phyloP scores from a whole-genome alignment of 441 rosid genomes.

The Populus hybrid region DNA sequence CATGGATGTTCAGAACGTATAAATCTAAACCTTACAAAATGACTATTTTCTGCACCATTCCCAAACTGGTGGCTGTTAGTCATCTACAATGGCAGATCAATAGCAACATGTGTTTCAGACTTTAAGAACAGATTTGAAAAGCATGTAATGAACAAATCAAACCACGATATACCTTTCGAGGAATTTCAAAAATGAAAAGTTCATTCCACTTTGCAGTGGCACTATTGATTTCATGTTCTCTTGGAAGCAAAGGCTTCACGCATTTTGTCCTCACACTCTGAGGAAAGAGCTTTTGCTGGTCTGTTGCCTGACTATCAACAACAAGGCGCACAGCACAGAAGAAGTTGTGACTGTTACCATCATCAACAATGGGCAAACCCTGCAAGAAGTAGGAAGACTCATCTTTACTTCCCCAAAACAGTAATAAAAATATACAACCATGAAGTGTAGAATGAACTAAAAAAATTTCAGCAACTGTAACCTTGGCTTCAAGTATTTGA shows the following conservation, averaged over 20 bases:
- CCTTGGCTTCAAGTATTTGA: constrained; percentile 96
- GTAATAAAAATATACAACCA: constrained; percentile 1
- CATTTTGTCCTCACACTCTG: constrained; percentile 99
- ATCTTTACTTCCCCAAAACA: constrained; percentile 11
- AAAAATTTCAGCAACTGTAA: constrained; percentile 21
- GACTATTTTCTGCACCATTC: background rate
- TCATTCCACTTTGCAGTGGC: constrained; percentile 93
- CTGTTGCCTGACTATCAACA: constrained; percentile 73
- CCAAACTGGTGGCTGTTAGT: background rate
- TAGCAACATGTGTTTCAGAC: background rate
- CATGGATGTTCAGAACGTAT: background rate
- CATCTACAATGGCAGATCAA: background rate
- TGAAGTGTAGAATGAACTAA: background rate
- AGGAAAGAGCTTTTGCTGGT: constrained; percentile 92
- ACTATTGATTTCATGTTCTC: constrained; percentile 31
- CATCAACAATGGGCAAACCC: constrained; percentile 82
- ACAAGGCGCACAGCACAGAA: constrained; percentile 91
- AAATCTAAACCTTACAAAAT: background rate
- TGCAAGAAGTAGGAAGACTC: constrained; percentile 34
- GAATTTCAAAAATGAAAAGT: constrained; percentile 94
- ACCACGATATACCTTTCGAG: constrained; percentile 53
- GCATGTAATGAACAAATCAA: constrained; percentile 1
- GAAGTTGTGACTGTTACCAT: constrained; percentile 89
- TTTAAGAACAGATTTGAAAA: background rate
- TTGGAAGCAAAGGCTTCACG: constrained; percentile 60